Evolutionary conservation across 2,329 filamentous ascomycete species (phyloP), one percentile per base, ranked within the genome.

Genomic region (Botrytis aclada): DNA sequence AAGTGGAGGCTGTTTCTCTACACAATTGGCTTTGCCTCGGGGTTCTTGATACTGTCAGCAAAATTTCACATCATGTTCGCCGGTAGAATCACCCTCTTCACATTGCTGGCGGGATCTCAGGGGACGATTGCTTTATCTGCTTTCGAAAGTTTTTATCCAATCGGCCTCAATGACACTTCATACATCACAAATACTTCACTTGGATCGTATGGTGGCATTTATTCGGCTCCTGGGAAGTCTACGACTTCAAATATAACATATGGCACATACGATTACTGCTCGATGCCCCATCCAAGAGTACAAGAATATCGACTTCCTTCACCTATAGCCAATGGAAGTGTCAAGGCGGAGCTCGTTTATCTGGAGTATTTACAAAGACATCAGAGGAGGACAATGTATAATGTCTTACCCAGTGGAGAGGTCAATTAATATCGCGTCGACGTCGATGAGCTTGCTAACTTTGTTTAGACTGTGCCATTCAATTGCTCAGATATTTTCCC

Each of bases 341-440:
- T 79, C 16, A 74, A 78, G 4, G 81, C 78, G 4, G 77, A 79
- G 25, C 72, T 83, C n/a, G 79, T 82, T 3, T 82, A 82, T 56
- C 75, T 83, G 1, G 81, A 82, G 70, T 83, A 83, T 70, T 69
- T 83, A 25, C 82, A 83, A 72, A 81, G 82, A 4, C 82, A 83
- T 67, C 82, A 83, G 70, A 76, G 82, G 18, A 79, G 82, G 7
- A 79, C 82, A 1, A 82, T 82, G 1, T 83, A 83, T 73, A 83
- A 83, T 51, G 81, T 83, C 56, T 76, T 83, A 22, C 81, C 82
- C 0, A 81, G 80, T 1, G 82, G 82, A 34, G 82, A 83, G 77
- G 82, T 82, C 72, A 32, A 73, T 58, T 25, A 9, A 51, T 16
- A 34, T 18, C 20, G 16, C 67, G 29, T 34, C 20, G 3, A 41